Base-by-base conservation (phyloP, 106 monocot genomes). In the Dendrobium chrysotoxum region DNA sequence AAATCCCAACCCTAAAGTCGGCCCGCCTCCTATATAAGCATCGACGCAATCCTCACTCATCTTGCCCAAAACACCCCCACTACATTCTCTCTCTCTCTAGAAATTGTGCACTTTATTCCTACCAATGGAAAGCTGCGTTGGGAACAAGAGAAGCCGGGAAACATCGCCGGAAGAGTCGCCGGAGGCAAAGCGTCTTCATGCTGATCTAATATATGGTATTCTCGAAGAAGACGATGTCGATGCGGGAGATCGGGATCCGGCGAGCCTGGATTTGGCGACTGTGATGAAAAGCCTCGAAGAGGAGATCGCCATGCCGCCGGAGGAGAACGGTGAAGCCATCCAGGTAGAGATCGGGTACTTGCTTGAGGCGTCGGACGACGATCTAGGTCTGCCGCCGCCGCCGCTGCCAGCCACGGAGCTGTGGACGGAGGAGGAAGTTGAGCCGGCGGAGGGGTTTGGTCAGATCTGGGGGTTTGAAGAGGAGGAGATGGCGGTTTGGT, bases 281-380 rank as follows among this genome's bases (percentile, higher is more conserved):
- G 79, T 83, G 53, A 86, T 86, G 83, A 79, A 57, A 64, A 77
- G 75, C 79, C 72, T 83, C 45, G 86, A 86, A 25, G 83, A 83
- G 72, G 86, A 86, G 80, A 86, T 82, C 40, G 44, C 46, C 28
- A 5, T 57, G 18, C 57, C 50, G 75, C 20, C 75, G 41, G 42
- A 38, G 74, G 40, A 1, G 75, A 40, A 35, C 7, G 23, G 4
- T 35, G 31, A 73, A 1, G 30, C n/a, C 4, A 23, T 25, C 11
- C 21, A 65, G 4, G 64, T 13, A 1, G 70, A 70, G 9, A 70
- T 70, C 31, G 70, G 31, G 30, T 70, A 70, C 35, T 35, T 70
- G 15, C 4, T 70, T 10, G 70, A 70, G 10, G 70, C 70, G 35
- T 70, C 70, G 4, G 70, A 31, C 70, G 70, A 28, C 13, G 70